Evolutionary conservation across 495 filamentous ascomycete genomes (phyloP).

Genomic region (Thozetella sp.): DNA sequence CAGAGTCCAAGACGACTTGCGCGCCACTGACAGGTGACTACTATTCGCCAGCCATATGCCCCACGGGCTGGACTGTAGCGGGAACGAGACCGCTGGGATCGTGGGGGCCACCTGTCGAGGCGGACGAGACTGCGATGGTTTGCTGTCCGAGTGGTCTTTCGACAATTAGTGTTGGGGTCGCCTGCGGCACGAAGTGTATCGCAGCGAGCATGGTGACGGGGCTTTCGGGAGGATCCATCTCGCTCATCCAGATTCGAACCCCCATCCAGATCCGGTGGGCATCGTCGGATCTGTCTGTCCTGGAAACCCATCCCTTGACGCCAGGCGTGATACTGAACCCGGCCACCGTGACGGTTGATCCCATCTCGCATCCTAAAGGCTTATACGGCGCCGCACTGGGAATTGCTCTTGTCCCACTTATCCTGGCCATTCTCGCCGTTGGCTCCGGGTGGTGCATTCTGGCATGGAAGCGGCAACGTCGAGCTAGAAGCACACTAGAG

Average conservation of each 20-base stretch:
- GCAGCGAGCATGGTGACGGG: slow-evolving; percentile 12
- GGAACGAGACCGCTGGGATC: not conserved
- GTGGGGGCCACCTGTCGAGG: slow-evolving; percentile 6
- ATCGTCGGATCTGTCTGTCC: slow-evolving; percentile 13
- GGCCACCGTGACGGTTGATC: not conserved
- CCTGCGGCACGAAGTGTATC: slow-evolving; percentile 10
- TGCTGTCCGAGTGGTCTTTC: slow-evolving; percentile 13
- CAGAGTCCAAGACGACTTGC: not conserved
- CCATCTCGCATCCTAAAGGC: not conserved
- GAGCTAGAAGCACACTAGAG: not conserved
- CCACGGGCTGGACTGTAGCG: not conserved
- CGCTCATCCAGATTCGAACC: not conserved
- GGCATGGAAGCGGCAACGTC: not conserved
- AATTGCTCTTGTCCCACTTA: not conserved
- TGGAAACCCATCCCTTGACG: slow-evolving; percentile 16
- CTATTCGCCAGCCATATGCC: not conserved
- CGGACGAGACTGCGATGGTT: slow-evolving; percentile 19
- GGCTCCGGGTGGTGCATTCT: not conserved
- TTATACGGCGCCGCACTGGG: not conserved
- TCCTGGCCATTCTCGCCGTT: not conserved
- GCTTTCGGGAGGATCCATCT: slow-evolving; percentile 12
- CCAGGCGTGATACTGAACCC: slow-evolving; percentile 8
- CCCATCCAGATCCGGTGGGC: slow-evolving; percentile 16
- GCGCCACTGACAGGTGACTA: not conserved
- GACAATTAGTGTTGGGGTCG: slow-evolving; percentile 11